Base-by-base conservation (phyloP, 129 eudicot genomes). In the Arctium minus region DNA sequence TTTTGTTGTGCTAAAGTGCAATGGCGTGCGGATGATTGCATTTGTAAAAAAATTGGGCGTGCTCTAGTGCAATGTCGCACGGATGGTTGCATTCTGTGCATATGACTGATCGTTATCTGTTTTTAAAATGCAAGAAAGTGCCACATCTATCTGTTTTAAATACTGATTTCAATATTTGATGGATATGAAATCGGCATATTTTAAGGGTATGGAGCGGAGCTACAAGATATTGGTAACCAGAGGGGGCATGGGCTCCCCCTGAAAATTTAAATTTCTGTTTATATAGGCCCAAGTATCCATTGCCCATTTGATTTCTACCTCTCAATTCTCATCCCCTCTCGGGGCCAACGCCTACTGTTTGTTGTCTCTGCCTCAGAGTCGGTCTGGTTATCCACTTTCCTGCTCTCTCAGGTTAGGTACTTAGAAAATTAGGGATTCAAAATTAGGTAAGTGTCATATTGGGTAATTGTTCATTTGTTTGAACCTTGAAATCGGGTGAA, bases 1-100 rank as follows among this genome's bases (percentile, higher is more conserved):
- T 3, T 38, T 35, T 39, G 27, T 11, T 83, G n/a, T 60, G 64
- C 30, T 48, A 75, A 70, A 71, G 70, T 46, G 77, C 83, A 71
- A 80, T 70, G 69, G 70, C 70, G 18, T 42, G 46, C 18, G 6
- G 76, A 30, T 70, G 68, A 69, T 80, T 46, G 68, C 68, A 38
- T 37, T 39, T 78, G 82, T 78, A 29, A 65, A 65, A 39, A 11
- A 10, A 11, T 36, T 77, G 32, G 62, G 69, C 33, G 8, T 69
- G 33, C 11, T 15, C 46, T 31, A 15, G 77, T 80, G 70, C 22
- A 80, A 38, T 32, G 78, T 70, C 71, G 37, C 60, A 35, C 9
- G 71, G 48, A 48, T 33, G 36, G 27, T 48, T 71, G 71, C 46
- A 10, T 72, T 80, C 62, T 80, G 78, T 12, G 72, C 37, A 35